Evolutionary conservation across 169 alveolate species (phyloP), one percentile per base, ranked within the genome.

Genomic region (Plasmodium gonderi): DNA sequence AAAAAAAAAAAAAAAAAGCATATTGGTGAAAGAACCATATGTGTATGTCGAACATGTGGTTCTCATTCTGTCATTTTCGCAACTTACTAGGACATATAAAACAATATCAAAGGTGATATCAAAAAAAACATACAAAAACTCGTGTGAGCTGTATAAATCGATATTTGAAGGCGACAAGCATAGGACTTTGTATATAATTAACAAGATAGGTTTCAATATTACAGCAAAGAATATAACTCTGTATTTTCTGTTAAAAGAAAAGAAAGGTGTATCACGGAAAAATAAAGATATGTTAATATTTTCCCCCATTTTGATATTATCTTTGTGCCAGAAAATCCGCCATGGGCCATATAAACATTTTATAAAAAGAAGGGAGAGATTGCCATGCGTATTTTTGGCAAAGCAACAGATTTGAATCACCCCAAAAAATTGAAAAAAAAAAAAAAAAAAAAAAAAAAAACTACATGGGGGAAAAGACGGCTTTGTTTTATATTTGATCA

Each of bases 141-240:
- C 92, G 65, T 83, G 92, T 20, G 92, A 74, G 12, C 92, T 83
- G 77, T 83, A 83, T 38, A 83, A 38, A 36, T 83, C 92, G 60
- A 83, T 83, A 83, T 83, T 83, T 38, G 92, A 83, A 2, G 92
- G 92, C n/a, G 92, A 83, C 51, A 83, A 60, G 64, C 92, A 83
- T 42, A 83, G 77, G 40, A 83, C 92, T 74, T 83, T 83, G 83
- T 83, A 83, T 38, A 83, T 60, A 49, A 83, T 72, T 40, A 83
- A 42, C 78, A 83, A 40, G 26, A 83, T 83, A 8, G 92, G 92
- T 60, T 83, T 83, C 45, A 83, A 60, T 45, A 83, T 83, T 49
- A 83, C 92, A 54, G 82, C 92, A 60, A 83, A 83, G 77, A 83
- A 83, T 69, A 83, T 83, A 23, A 83, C 54, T 23, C 92, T 49